Base-by-base conservation (phyloP, 768 basidiomycete genomes). In the Boletellus sp. region DNA sequence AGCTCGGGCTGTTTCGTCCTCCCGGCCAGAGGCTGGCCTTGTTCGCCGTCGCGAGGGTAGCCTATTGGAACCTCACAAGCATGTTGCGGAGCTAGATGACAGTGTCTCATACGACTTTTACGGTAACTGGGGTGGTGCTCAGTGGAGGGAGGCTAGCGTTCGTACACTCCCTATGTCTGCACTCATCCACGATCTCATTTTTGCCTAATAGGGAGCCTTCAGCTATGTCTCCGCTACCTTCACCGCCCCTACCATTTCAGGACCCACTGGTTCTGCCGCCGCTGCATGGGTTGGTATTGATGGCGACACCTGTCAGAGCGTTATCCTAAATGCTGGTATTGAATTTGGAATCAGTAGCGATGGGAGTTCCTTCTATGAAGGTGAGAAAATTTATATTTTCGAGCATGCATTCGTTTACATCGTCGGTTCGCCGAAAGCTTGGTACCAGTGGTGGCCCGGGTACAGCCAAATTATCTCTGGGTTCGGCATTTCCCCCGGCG, bases 261-360 rank as follows among this genome's bases (percentile, higher is more conserved):
- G 46, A 20, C 12, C 19, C 6, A 3, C 6, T 7, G 16, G 31
- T n/a, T 3, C 4, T 36, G 9, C 28, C 22, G 52, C 47, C 16
- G 13, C 47, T 20, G 38, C 10, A 12, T 53, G 52, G 52, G 52
- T 53, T 35, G 52, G 52, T 6, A 48, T 53, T n/a, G 52, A 53
- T 16, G 43, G 52, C 16, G 15, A 42, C 23, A 33, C 42, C 13
- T 52, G 52, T 20, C 3, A 9, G 7, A 41, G 2, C 32, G 41
- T 28, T 13, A 37, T 45, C 35, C 43, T 53, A 22, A 43, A 48
- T 47, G 41, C 52, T 3, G 52, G 52, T 36, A 6, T 53, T 10
- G 47, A 40, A 24, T 34, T 46, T 9, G n/a, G n/a, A n/a, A n/a
- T 33, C 26, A 2, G 48, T 53, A n/a, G n/a, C n/a, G n/a, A n/a